Evolutionary conservation across 2,329 filamentous ascomycete genomes (phyloP).

Genomic region (Colletotrichum agaves): DNA sequence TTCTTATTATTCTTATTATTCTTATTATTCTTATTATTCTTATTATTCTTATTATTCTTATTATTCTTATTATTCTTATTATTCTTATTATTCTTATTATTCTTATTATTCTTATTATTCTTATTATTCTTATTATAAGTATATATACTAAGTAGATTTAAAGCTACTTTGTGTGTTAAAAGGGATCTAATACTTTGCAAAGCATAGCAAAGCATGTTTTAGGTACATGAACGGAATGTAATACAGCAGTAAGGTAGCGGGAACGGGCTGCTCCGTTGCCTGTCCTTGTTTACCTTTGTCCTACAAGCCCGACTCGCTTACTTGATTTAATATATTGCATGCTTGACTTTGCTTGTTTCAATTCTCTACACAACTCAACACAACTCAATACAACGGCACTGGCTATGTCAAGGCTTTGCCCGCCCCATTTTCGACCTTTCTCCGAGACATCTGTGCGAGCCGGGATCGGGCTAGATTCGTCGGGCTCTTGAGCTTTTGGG

Average conservation of each 20-base stretch:
- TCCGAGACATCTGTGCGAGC: not conserved
- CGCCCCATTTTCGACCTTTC: not conserved
- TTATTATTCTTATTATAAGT: too few relatives aligned
- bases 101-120: too few relatives aligned
- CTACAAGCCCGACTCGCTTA: slow-evolving; percentile 18
- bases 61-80: too few relatives aligned
- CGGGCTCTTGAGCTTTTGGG: not conserved
- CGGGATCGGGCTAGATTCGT: slow-evolving; percentile 13
- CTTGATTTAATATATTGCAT: slow-evolving; percentile 11
- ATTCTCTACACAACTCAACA: not conserved
- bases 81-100: too few relatives aligned
- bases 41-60: too few relatives aligned
- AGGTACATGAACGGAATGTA: slow-evolving; percentile 21
- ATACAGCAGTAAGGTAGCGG: slow-evolving; percentile 1
- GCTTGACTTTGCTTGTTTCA: not conserved
- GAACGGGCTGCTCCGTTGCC: slow-evolving; percentile 1
- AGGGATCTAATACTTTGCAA: not conserved
- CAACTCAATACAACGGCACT: not conserved
- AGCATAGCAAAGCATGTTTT: slow-evolving; percentile 23
- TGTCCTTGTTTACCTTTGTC: slow-evolving; percentile 18
- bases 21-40: too few relatives aligned
- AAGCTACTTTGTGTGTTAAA: too few relatives aligned
- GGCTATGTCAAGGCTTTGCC: not conserved
- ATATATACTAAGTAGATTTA: too few relatives aligned
- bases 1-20: too few relatives aligned